Conservation (phyloP, 73 alveolate species). For the Halteria grandinella region DNA sequence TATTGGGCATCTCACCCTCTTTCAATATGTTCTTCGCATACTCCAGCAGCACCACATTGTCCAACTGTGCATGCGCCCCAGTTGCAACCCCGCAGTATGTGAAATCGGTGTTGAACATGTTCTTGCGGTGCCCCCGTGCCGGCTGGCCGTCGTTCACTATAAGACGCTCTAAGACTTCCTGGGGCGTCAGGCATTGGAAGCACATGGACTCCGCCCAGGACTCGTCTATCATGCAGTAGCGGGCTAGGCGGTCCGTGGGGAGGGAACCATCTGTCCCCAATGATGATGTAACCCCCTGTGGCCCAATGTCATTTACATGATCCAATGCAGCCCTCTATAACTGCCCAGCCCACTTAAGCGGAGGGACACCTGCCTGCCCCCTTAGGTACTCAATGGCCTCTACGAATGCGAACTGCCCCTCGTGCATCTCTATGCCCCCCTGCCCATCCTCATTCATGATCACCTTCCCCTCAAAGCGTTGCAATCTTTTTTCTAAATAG, state of each 20-base stretch:
- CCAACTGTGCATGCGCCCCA: slow-evolving; percentile 70
- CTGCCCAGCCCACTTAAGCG: slow-evolving; percentile 72
- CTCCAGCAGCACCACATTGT: slow-evolving; percentile 64
- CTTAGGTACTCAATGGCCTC: slow-evolving; percentile 83
- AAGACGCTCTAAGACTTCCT: slow-evolving; percentile 79
- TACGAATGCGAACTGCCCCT: slow-evolving; percentile 78
- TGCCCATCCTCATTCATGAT: slow-evolving; percentile 44
- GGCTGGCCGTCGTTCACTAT: slow-evolving; percentile 86
- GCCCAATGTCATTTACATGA: slow-evolving; percentile 90
- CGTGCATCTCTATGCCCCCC: slow-evolving; percentile 41
- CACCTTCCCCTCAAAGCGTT: slow-evolving; percentile 28
- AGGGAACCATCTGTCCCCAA: slow-evolving; percentile 87
- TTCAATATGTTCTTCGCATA: slow-evolving; percentile 70
- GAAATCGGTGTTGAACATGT: slow-evolving; percentile 73
- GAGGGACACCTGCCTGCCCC: slow-evolving; percentile 70
- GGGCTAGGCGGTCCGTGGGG: slow-evolving; percentile 83
- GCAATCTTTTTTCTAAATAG: slow-evolving; percentile 33
- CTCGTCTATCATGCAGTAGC: slow-evolving; percentile 86
- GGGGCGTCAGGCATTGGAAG: slow-evolving; percentile 81
- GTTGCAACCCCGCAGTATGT: slow-evolving; percentile 73
- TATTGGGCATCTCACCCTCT: slow-evolving; percentile 65
- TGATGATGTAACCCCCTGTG: slow-evolving; percentile 78
- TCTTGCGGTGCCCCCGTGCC: slow-evolving; percentile 84
- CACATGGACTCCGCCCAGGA: slow-evolving; percentile 84
- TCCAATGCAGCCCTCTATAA: slow-evolving; percentile 86